Percentiles rank a stretch among this genome's conserved stretches.
Conservation (phyloP, 768 basidiomycete species). For the Pleurotus tuoliensis region DNA sequence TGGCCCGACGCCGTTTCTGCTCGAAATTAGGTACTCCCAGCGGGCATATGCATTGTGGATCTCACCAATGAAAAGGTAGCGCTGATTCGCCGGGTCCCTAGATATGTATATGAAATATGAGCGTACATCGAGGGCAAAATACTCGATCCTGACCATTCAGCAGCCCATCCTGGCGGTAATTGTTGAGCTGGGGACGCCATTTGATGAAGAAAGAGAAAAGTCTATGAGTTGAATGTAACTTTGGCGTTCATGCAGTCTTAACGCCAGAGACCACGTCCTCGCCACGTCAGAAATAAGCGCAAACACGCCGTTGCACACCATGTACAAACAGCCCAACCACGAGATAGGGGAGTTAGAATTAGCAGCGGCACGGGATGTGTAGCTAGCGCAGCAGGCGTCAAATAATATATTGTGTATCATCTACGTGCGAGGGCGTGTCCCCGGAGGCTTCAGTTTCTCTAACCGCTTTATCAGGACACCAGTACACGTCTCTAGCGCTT, state of each 20-base stretch:
- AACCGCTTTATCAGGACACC: conserved; percentile 65
- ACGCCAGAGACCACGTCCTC: conserved; percentile 3
- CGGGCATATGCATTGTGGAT: conserved; percentile 14
- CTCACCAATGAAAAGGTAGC: conserved; percentile 88
- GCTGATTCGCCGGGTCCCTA: conserved; percentile 79
- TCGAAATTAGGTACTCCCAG: conserved; percentile 14
- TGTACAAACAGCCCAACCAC: neutral
- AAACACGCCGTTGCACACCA: conserved; percentile 11
- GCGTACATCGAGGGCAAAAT: neutral
- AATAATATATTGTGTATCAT: neutral
- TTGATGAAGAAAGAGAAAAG: conserved; percentile 15
- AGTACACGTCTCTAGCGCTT: conserved; percentile 64
- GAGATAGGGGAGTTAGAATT: neutral
- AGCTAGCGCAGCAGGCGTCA: neutral
- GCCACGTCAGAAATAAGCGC: conserved; percentile 9
- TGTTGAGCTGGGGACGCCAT: conserved; percentile 59
- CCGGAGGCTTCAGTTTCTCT: conserved; percentile 23
- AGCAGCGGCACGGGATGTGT: neutral
- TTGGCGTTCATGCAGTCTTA: conserved; percentile 11
- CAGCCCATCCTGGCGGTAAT: conserved; percentile 88
- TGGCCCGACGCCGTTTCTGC: conserved; percentile 80
- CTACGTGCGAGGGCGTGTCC: neutral
- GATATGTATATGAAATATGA: conserved; percentile 14
- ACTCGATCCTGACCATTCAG: conserved; percentile 69
- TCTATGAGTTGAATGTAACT: conserved; percentile 13